phyloP scores from a whole-genome alignment of 345 rosid genomes.

The Syzygium oleosum region DNA sequence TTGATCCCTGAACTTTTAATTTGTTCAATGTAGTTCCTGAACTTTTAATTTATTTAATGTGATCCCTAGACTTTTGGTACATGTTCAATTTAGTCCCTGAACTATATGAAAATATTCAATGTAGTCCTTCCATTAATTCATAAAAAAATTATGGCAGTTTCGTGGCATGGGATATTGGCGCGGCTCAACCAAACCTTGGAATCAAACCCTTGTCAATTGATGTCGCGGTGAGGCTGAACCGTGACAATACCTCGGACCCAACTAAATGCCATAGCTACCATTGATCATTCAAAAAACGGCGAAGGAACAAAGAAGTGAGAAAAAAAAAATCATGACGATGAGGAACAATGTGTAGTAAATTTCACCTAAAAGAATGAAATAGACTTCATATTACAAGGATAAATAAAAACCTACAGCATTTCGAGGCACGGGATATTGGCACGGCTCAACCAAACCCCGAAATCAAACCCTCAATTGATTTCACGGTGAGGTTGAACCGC shows the following conservation, averaged over 20 bases:
- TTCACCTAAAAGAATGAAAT: background rate
- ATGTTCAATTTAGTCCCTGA: too few species aligned
- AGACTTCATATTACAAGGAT: background rate
- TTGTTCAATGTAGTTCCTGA: too few species aligned
- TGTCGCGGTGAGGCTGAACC: background rate
- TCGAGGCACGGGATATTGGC: fast-evolving
- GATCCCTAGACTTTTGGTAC: too few species aligned
- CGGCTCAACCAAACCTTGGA: background rate
- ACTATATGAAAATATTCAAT: too few species aligned
- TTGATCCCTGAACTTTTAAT: too few species aligned
- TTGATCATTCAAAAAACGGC: too few species aligned
- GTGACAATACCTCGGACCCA: background rate
- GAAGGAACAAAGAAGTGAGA: background rate
- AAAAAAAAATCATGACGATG: background rate
- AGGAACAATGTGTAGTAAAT: background rate
- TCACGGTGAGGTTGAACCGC: background rate
- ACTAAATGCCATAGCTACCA: background rate
- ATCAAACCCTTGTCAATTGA: background rate
- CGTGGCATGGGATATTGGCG: background rate
- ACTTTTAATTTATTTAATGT: too few species aligned
- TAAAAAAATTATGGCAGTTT: background rate
- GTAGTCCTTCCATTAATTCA: too few species aligned
- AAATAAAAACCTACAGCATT: background rate
- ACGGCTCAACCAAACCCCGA: background rate
- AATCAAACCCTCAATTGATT: background rate